Base-by-base conservation (phyloP, 192 early-diverging fungal species). In the Coemansia nantahalensis region DNA sequence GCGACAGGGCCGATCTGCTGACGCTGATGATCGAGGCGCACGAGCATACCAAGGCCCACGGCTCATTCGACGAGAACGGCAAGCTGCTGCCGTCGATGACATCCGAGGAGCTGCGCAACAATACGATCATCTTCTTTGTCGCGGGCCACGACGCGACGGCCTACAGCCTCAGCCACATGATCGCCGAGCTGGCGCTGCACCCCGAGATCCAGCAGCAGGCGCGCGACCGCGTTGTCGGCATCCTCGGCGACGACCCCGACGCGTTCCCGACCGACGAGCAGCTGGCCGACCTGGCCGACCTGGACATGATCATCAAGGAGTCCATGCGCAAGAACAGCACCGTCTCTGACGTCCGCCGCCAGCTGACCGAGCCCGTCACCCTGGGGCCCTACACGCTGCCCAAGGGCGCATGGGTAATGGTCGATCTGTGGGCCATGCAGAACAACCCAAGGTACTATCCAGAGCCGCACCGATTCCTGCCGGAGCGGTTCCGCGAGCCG, bases 361-460 rank as follows among this genome's bases (percentile, higher is more conserved):
- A 66, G 41, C 63, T 84, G 2, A 62, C 62, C 5, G 77, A 82
- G 57, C 64, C 67, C 0, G 78, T 75, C n/a, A 56, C 48, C 5
- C 42, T 80, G 33, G 79, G 76, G 3, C 49, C 52, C 4, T 81
- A 72, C 56, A 53, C 68, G 3, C 68, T 85, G 35, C 79, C 82
- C 15, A 65, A 75, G 53, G 64, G 68, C 2, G 59, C 82, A 1
- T 77, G 68, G 36, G 54, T 84, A 8, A 54, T 80, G 40, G 62
- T 84, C 39, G 81, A 85, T 38, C 35, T 80, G 10, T 71, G 78
- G 64, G 78, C 81, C 9, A 68, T 84, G 42, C 79, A 85, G 40
- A 52, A 78, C 52, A 71, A 78, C 39, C 67, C 67, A 12, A 38
- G 51, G 40, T 57, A 71, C 45, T 85, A 74, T 22, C 64, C 65